Percentiles rank a stretch among this genome's conserved stretches.
phyloP scores from a whole-genome alignment of 176 grass and related monocot species.

The Avena eriantha region DNA sequence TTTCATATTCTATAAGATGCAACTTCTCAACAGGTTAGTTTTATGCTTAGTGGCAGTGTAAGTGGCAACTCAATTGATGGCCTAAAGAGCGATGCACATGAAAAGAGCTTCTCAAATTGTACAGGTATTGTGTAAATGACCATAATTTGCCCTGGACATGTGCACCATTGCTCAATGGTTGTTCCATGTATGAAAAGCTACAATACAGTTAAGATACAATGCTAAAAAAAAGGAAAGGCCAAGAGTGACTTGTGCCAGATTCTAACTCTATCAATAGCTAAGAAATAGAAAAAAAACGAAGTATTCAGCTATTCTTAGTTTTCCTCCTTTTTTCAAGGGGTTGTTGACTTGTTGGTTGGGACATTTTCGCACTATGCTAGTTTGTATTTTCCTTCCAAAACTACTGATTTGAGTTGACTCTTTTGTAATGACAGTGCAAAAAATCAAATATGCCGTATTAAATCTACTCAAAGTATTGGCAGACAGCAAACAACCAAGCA shows the following conservation, averaged over 20 bases:
- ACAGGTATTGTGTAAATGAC: not conserved
- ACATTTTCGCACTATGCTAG: not conserved
- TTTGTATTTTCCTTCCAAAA: constrained; percentile 15
- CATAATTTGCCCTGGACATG: not conserved
- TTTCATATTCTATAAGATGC: not conserved
- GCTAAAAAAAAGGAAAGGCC: not conserved
- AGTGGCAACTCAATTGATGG: not conserved
- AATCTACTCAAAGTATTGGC: constrained; percentile 9
- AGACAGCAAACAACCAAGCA: not conserved
- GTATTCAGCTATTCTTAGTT: not conserved
- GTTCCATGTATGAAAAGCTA: not conserved
- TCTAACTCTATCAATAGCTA: not conserved
- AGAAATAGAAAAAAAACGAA: not conserved
- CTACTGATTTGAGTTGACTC: not conserved
- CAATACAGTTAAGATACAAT: not conserved
- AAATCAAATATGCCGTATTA: not conserved
- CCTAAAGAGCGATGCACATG: not conserved
- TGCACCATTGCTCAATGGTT: constrained; percentile 1
- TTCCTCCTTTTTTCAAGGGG: not conserved
- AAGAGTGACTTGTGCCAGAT: not conserved
- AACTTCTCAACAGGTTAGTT: not conserved
- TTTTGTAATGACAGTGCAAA: not conserved
- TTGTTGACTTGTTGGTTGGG: not conserved
- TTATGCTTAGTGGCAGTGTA: not conserved
- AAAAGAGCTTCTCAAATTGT: not conserved